Evolutionary conservation across 805 yeast genomes (phyloP).

Genomic region (Kurtzmaniella cleridarum): DNA sequence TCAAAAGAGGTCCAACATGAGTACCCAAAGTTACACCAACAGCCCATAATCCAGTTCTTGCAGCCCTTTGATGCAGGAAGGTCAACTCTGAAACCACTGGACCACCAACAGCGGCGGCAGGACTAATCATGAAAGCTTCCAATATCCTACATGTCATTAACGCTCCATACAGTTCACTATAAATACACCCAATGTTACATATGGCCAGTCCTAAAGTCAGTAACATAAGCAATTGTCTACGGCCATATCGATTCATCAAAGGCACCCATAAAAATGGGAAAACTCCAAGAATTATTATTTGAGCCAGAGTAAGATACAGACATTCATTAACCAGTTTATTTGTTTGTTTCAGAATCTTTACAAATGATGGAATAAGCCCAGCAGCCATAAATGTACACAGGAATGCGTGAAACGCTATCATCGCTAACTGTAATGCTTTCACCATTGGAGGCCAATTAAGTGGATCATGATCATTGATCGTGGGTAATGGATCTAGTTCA

Average conservation of each 20-base stretch:
- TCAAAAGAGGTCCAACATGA: slow-evolving; percentile 12
- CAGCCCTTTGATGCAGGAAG: slow-evolving; percentile 13
- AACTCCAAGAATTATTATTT: slow-evolving; percentile 11
- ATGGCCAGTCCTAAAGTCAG: slow-evolving; percentile 8
- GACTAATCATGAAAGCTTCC: slow-evolving; percentile 11
- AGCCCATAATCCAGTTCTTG: slow-evolving; percentile 13
- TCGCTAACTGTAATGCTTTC: slow-evolving; percentile 8
- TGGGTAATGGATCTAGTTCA: slow-evolving; percentile 11
- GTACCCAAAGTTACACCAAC: slow-evolving; percentile 12
- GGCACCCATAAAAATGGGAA: slow-evolving; percentile 14
- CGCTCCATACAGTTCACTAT: slow-evolving; percentile 7
- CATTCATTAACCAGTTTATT: slow-evolving; percentile 7
- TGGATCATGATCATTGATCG: slow-evolving; percentile 12
- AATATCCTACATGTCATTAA: slow-evolving; percentile 11
- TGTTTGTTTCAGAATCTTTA: slow-evolving; percentile 6
- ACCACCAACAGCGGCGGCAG: slow-evolving; percentile 13
- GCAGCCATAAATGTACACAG: slow-evolving; percentile 14
- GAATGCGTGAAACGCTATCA: slow-evolving; percentile 13
- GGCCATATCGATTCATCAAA: slow-evolving; percentile 11
- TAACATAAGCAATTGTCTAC: slow-evolving; percentile 7
- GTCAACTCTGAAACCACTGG: slow-evolving; percentile 11
- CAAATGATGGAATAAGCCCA: slow-evolving; percentile 12
- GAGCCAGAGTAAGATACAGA: slow-evolving; percentile 11
- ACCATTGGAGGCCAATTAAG: slow-evolving; percentile 10
- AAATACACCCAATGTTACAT: slow-evolving; percentile 11